Conservation (phyloP, 805 yeast species). For the Kregervanrija fluxuum region DNA sequence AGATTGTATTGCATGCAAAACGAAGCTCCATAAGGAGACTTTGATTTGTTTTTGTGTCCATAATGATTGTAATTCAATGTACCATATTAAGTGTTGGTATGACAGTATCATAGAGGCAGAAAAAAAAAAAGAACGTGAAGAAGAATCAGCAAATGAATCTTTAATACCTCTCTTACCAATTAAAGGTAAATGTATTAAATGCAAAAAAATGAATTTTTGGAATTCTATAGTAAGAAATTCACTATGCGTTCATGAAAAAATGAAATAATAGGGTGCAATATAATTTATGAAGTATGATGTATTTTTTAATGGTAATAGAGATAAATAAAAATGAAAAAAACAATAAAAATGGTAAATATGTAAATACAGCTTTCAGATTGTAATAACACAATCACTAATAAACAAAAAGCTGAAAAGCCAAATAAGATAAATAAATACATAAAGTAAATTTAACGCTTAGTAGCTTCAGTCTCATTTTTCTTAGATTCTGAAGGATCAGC, state of each 20-base stretch:
- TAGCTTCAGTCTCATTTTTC: constrained; percentile 22
- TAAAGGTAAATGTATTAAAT: constrained; percentile 20
- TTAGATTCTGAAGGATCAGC: constrained; percentile 18
- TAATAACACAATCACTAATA: no score
- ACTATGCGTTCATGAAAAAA: constrained; percentile 6
- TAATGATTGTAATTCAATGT: constrained; percentile 20
- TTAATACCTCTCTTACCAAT: constrained; percentile 19
- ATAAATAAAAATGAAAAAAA: background rate
- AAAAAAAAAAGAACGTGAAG: background rate
- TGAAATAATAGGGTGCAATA: background rate
- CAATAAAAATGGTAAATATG: background rate
- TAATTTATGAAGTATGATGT: background rate
- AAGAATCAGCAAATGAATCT: background rate
- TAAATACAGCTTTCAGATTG: background rate
- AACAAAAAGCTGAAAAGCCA: no score
- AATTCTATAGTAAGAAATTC: constrained; percentile 20
- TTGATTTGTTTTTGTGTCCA: constrained; percentile 21
- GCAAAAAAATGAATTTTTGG: constrained; percentile 24
- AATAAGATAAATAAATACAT: no score
- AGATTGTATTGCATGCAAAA: constrained; percentile 12
- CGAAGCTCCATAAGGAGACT: constrained; percentile 7
- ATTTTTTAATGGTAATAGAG: background rate
- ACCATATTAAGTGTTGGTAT: constrained; percentile 32
- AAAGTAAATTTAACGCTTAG: constrained; percentile 14
- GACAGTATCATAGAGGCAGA: constrained; percentile 8